A percentile compares a stretch with the other conserved stretches of the same genome.
These are phyloP conservation scores for Dendrostoma leiphaemia DNA, from an alignment of 2,329 filamentous ascomycete species.

Conservation along the genomic window DNA sequence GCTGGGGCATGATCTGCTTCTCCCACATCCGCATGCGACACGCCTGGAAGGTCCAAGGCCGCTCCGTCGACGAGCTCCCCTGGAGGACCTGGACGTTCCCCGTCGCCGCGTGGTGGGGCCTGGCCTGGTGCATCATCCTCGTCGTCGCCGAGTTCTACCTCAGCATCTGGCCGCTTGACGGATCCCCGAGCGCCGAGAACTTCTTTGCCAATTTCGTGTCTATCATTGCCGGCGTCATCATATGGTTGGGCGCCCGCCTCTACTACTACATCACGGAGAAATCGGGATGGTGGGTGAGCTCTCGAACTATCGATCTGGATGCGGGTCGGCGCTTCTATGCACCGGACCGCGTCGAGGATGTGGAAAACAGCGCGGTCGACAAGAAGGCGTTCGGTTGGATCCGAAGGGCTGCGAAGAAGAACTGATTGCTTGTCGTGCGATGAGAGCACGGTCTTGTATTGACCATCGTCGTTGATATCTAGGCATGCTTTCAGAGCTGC, in stretches of 20 bases:
- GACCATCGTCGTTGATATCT: no score
- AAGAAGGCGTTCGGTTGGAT: constrained; percentile 22
- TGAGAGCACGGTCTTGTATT: no score
- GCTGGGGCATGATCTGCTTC: constrained; percentile 42
- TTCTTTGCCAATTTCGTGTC: constrained; percentile 49
- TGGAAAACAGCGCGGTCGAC: constrained; percentile 2
- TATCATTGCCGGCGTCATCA: constrained; percentile 37
- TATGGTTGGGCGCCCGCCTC: constrained; percentile 38
- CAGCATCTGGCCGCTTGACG: constrained; percentile 40
- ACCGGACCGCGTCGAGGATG: constrained; percentile 4
- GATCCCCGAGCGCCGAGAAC: constrained; percentile 29
- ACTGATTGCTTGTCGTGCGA: background rate
- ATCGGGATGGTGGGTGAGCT: constrained; percentile 27
- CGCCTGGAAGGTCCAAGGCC: constrained; percentile 39
- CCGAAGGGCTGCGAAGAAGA: background rate
- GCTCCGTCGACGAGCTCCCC: constrained; percentile 33
- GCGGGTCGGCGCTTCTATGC: constrained; percentile 22
- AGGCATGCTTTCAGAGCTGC: background rate
- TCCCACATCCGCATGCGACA: constrained; percentile 41
- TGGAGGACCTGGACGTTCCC: constrained; percentile 45
- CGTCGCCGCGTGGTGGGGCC: constrained; percentile 40
- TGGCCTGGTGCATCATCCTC: constrained; percentile 41
- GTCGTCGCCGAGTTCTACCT: constrained; percentile 48
- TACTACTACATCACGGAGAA: constrained; percentile 35
- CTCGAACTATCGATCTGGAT: constrained; percentile 34